Evolutionary conservation across 495 filamentous ascomycete species (phyloP).

Genomic region (Tirmania nivea): DNA sequence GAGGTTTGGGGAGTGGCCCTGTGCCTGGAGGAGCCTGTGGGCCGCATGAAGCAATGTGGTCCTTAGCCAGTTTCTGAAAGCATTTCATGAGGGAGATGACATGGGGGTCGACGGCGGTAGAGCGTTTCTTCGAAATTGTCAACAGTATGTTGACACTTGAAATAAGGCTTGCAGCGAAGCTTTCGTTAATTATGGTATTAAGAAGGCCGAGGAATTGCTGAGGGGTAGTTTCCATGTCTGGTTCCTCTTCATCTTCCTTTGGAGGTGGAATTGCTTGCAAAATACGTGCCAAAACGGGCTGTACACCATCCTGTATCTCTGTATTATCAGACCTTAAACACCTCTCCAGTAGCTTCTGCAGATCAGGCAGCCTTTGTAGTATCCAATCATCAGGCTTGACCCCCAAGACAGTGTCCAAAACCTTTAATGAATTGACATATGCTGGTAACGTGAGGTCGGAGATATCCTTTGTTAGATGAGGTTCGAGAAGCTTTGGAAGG

Average conservation of each 20-base stretch:
- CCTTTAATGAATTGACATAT: slow-evolving; percentile 67
- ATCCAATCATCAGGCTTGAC: slow-evolving; percentile 82
- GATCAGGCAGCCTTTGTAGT: slow-evolving; percentile 41
- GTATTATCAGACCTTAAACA: slow-evolving; percentile 63
- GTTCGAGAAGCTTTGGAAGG: slow-evolving; percentile 73
- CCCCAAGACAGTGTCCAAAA: slow-evolving; percentile 67
- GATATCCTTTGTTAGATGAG: slow-evolving; percentile 14
- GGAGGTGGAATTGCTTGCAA: slow-evolving; percentile 82
- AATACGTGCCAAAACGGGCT: slow-evolving; percentile 62
- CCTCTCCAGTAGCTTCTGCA: slow-evolving; percentile 85
- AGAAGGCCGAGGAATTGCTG: slow-evolving; percentile 65
- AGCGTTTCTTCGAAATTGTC: slow-evolving; percentile 65
- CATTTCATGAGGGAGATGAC: slow-evolving; percentile 79
- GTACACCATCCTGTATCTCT: slow-evolving; percentile 79
- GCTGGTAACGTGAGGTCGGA: slow-evolving; percentile 10
- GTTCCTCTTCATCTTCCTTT: slow-evolving; percentile 77
- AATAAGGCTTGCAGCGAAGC: slow-evolving; percentile 53
- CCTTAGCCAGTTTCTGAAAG: slow-evolving; percentile 78
- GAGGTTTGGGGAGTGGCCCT: slow-evolving; percentile 14
- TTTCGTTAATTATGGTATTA: slow-evolving; percentile 60
- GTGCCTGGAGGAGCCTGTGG: slow-evolving; percentile 22
- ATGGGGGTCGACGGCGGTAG: slow-evolving; percentile 70
- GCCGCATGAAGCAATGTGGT: slow-evolving; percentile 53
- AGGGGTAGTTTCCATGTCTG: slow-evolving; percentile 44
- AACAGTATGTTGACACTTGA: slow-evolving; percentile 79